Percentiles rank a stretch among this genome's conserved stretches.
phyloP scores from a whole-genome alignment of 345 rosid genomes.

The Sonneratia caseolaris region DNA sequence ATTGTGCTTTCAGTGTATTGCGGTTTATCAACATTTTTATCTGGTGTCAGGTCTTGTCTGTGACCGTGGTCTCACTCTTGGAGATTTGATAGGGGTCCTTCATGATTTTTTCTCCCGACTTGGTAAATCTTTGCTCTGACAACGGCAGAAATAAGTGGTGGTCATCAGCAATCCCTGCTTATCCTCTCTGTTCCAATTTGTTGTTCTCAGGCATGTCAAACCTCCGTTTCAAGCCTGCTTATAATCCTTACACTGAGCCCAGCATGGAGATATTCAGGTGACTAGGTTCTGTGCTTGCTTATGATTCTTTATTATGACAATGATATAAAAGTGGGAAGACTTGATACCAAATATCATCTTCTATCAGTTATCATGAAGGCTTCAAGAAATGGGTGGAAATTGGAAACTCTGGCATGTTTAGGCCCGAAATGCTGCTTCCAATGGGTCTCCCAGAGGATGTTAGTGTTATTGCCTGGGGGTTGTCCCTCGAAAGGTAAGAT shows the following conservation, averaged over 20 bases:
- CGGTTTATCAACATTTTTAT: not conserved
- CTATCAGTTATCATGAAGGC: slow-evolving; percentile 70
- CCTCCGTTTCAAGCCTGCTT: slow-evolving; percentile 82
- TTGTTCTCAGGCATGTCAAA: slow-evolving; percentile 67
- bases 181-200: not conserved
- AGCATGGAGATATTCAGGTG: slow-evolving; percentile 97
- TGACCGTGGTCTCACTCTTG: slow-evolving; percentile 85
- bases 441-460: slow-evolving; percentile 96
- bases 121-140: slow-evolving; percentile 27
- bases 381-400: slow-evolving; percentile 83
- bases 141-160: not conserved
- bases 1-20: not conserved
- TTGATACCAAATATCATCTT: not conserved
- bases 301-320: not conserved
- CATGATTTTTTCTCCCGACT: slow-evolving; percentile 82
- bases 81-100: slow-evolving; percentile 81
- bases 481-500: slow-evolving; percentile 91
- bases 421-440: slow-evolving; percentile 88
- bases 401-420: slow-evolving; percentile 92
- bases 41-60: slow-evolving; percentile 70
- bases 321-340: not conserved
- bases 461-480: slow-evolving; percentile 87
- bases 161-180: not conserved
- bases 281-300: not conserved
- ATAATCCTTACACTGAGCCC: slow-evolving; percentile 95